A percentile compares a stretch with the other conserved stretches of the same genome.
Evolutionary conservation across 2,329 filamentous ascomycete genomes (phyloP).

Genomic region (Escovopsis sp.): DNA sequence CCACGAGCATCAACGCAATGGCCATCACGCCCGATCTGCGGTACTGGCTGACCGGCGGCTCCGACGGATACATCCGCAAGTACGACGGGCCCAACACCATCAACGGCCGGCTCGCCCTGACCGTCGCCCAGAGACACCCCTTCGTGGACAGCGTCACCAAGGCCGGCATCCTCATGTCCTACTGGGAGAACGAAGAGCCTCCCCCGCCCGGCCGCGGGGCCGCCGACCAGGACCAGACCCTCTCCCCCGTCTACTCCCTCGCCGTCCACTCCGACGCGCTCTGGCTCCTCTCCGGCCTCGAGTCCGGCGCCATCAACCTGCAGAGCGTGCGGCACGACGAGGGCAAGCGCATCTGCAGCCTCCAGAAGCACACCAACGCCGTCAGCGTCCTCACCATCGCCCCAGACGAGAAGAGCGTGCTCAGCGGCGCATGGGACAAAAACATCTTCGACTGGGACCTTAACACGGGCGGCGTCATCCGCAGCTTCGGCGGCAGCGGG

Average conservation of each 20-base stretch:
- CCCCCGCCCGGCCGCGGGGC: conserved; percentile 20
- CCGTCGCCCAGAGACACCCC: conserved; percentile 87
- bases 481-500: conserved; percentile 62
- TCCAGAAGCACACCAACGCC: conserved; percentile 77
- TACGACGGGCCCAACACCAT: conserved; percentile 92
- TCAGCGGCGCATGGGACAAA: conserved; percentile 97
- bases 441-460: conserved; percentile 89
- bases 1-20: conserved; percentile 88
- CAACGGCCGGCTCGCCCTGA: conserved; percentile 85
- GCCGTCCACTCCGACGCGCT: conserved; percentile 80
- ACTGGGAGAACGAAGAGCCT: conserved; percentile 95
- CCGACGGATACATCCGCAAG: conserved; percentile 91
- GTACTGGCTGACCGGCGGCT: conserved; percentile 87
- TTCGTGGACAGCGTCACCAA: conserved; percentile 97
- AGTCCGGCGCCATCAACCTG: conserved; percentile 83
- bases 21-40: conserved; percentile 85
- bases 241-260: conserved; percentile 90
- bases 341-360: conserved; percentile 69
- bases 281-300: conserved; percentile 81
- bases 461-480: conserved; percentile 63
- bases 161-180: conserved; percentile 83
- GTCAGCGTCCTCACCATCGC: conserved; percentile 76
- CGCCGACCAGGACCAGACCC: conserved; percentile 39
- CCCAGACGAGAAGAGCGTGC: conserved; percentile 69
- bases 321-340: conserved; percentile 91